A percentile compares a stretch with the other conserved stretches of the same genome.
These are phyloP conservation scores for Phytophthora kernoviae DNA, from an alignment of 352 stramenopile species.

Conservation along the genomic window DNA sequence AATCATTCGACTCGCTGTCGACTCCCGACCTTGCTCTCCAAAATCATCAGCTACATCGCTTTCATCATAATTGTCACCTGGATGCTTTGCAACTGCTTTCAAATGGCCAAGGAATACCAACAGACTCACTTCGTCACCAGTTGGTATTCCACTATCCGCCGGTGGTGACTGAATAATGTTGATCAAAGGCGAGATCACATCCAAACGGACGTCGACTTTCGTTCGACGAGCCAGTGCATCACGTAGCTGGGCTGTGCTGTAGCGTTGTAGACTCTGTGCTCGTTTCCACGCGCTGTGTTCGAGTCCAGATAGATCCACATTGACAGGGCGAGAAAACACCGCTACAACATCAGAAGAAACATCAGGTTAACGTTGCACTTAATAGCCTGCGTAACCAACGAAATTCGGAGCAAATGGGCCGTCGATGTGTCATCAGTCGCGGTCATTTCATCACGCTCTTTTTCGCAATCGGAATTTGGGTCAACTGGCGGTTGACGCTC, in stretches of 20 bases:
- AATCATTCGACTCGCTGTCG: slow-evolving; percentile 16
- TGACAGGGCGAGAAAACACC: slow-evolving; percentile 74
- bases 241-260: slow-evolving; percentile 75
- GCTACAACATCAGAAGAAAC: slow-evolving; percentile 69
- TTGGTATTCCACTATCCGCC: slow-evolving; percentile 12
- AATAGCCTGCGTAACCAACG: slow-evolving; percentile 79
- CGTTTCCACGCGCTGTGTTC: slow-evolving; percentile 74
- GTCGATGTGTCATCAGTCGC: slow-evolving; percentile 15
- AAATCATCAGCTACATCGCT: slow-evolving; percentile 11
- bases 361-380: slow-evolving; percentile 81
- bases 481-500: slow-evolving; percentile 28
- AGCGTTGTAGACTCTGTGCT: slow-evolving; percentile 77
- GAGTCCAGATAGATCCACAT: slow-evolving; percentile 78
- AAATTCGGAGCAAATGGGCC: slow-evolving; percentile 54
- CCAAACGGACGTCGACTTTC: slow-evolving; percentile 73
- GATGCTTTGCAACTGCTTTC: slow-evolving; percentile 62
- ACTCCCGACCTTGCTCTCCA: slow-evolving; percentile 7
- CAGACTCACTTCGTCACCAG: slow-evolving; percentile 47
- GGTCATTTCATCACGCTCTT: slow-evolving; percentile 10
- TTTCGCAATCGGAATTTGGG: slow-evolving; percentile 20
- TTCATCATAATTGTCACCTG: slow-evolving; percentile 19
- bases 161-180: slow-evolving; percentile 66
- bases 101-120: slow-evolving; percentile 81
- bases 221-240: slow-evolving; percentile 72
- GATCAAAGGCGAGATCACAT: slow-evolving; percentile 83